Base-by-base conservation (phyloP, 441 rosid genomes). In the Hypseocharis bilobata region DNA sequence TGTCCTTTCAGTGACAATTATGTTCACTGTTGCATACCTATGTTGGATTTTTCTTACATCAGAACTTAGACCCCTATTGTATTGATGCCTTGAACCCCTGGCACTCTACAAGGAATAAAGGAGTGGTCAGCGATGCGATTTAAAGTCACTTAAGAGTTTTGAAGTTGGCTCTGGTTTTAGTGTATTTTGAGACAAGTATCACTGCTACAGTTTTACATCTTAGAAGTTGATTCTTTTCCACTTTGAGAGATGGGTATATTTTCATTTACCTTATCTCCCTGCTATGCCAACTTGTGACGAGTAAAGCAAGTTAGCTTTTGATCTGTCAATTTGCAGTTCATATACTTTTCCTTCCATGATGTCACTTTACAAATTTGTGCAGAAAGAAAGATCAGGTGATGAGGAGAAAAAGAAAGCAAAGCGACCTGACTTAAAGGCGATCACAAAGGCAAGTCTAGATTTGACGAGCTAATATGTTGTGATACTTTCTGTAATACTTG, bases 351-450 rank as follows among this genome's bases (percentile, higher is more conserved):
- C 14, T n/a, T 22, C 52, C 52, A 22, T 1, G 20, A 57, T 27
- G 29, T 32, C 52, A 64, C 27, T 71, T 20, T 57, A 19, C 40
- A 45, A 47, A 57, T 45, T 59, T 63, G 2, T 77, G 78, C 80
- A 83, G 92, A 74, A 75, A 74, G 70, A 66, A 22, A 61, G 32
- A 62, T 69, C 55, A 25, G 23, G 67, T 70, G 64, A 72, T 58
- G 80, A 49, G 7, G 77, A 64, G 8, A 80, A 78, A 80, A 22
- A 16, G 14, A 70, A 73, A 67, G 62, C 83, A 68, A 85, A 70
- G 64, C 85, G 98, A 70, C 91, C 98, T 42, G 97, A 92, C 72
- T 66, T 88, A 72, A 92, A 90, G 81, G 96, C 89, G 20, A 26
- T 84, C 60, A 51, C 89, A 16, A 77, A 82, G 92, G 98, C 73